Evolutionary conservation across 192 early-diverging fungal genomes (phyloP).

Genomic region (Coemansia sp.): DNA sequence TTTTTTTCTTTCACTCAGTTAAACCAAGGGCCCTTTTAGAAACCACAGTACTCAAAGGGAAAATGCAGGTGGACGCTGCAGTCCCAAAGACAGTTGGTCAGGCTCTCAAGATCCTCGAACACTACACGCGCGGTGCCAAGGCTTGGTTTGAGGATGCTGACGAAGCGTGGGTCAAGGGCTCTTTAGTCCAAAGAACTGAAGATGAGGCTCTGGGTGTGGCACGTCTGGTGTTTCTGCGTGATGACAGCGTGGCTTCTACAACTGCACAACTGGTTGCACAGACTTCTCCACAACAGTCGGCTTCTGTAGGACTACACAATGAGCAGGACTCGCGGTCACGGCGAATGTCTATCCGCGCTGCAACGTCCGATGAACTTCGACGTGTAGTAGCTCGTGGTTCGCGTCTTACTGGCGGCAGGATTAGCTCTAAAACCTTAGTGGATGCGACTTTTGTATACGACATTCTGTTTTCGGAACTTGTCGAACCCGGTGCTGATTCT

Average conservation of each 20-base stretch:
- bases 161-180: conserved; percentile 82
- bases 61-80: conserved; percentile 32
- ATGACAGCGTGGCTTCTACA: conserved; percentile 30
- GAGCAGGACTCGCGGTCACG: conserved; percentile 4
- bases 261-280: conserved; percentile 42
- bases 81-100: conserved; percentile 32
- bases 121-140: conserved; percentile 68
- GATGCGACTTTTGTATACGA: conserved; percentile 39
- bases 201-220: conserved; percentile 35
- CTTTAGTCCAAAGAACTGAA: conserved; percentile 46
- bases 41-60: background rate
- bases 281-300: conserved; percentile 17
- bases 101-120: conserved; percentile 59
- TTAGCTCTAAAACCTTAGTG: conserved; percentile 34
- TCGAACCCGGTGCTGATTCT: conserved; percentile 36
- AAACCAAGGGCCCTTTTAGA: background rate
- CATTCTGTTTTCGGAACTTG: conserved; percentile 43
- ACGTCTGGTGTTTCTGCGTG: conserved; percentile 46
- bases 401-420: conserved; percentile 48
- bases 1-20: background rate
- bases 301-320: conserved; percentile 6
- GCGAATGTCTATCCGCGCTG: conserved; percentile 23
- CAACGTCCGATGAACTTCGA: conserved; percentile 37
- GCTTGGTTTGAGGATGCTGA: conserved; percentile 89
- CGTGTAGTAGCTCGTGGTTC: conserved; percentile 42